A percentile compares a stretch with the other conserved stretches of the same genome.
phyloP scores from a whole-genome alignment of 208 protist genomes.

The Acanthamoeba castellanii region DNA sequence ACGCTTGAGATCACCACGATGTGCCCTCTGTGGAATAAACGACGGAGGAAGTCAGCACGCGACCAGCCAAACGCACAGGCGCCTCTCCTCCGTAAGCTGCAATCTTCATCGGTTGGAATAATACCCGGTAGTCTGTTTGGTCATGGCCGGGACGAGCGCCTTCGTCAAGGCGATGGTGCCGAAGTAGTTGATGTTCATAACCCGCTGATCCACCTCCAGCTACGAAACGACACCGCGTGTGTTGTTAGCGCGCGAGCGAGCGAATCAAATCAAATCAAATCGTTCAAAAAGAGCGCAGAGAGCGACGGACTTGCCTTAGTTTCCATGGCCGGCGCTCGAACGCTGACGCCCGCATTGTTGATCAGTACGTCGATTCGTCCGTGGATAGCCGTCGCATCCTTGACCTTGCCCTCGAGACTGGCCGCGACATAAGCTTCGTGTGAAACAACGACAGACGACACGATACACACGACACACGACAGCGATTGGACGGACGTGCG shows the following conservation, averaged over 20 bases:
- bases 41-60: too few species aligned
- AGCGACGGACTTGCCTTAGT: neutral
- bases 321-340: constrained; percentile 3
- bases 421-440: neutral
- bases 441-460: too few species aligned
- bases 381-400: neutral
- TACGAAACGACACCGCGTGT: neutral
- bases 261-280: too few species aligned
- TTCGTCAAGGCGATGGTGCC: constrained; percentile 57
- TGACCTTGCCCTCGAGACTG: constrained; percentile 8
- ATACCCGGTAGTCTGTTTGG: neutral
- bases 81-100: too few species aligned
- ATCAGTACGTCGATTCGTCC: constrained; percentile 53
- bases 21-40: neutral
- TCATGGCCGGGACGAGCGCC: constrained; percentile 25
- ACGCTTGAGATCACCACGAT: constrained; percentile 60
- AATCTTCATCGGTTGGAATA: neutral
- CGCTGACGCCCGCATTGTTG: constrained; percentile 63
- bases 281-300: neutral
- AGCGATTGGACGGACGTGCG: neutral
- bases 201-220: constrained; percentile 58
- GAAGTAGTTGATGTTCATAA: constrained; percentile 70
- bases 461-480: neutral
- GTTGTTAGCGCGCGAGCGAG: too few species aligned
- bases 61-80: too few species aligned